A percentile compares a stretch with the other conserved stretches of the same genome.
Conservation (phyloP, 768 basidiomycete genomes). For the Phallus indusiatus region DNA sequence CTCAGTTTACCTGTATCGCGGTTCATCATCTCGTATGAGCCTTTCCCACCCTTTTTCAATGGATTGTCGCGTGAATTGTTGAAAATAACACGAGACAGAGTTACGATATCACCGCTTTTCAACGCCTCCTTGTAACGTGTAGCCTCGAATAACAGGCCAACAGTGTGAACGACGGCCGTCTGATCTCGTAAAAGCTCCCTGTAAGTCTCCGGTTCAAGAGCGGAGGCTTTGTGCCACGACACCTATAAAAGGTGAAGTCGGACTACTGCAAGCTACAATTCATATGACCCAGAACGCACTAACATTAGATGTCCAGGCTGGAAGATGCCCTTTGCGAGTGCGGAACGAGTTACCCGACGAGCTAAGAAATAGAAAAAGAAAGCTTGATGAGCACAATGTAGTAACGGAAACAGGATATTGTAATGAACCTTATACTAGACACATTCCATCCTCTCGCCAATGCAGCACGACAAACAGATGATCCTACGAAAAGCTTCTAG, state of each 20-base stretch:
- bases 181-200: constrained; percentile 53
- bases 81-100: constrained; percentile 39
- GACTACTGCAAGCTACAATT: constrained; percentile 5
- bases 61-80: constrained; percentile 45
- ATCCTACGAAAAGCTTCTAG: constrained; percentile 46
- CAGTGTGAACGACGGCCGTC: constrained; percentile 83
- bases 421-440: constrained; percentile 71
- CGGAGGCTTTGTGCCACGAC: constrained; percentile 79
- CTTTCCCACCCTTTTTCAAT: constrained; percentile 29
- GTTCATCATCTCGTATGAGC: constrained; percentile 74
- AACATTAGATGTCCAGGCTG: constrained; percentile 78
- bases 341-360: constrained; percentile 79
- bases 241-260: constrained; percentile 40
- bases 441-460: constrained; percentile 78
- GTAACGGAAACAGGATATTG: not conserved
- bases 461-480: constrained; percentile 86
- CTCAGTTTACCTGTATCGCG: constrained; percentile 66
- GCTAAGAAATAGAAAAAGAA: constrained; percentile 28
- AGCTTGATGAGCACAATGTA: not conserved
- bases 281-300: constrained; percentile 14
- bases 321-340: constrained; percentile 84
- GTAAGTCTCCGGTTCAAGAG: constrained; percentile 69
- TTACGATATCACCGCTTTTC: constrained; percentile 44
- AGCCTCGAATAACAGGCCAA: constrained; percentile 84
- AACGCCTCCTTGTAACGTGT: constrained; percentile 71